Evolutionary conservation across 352 stramenopile genomes (phyloP).

Genomic region (Pythium coloratum): DNA sequence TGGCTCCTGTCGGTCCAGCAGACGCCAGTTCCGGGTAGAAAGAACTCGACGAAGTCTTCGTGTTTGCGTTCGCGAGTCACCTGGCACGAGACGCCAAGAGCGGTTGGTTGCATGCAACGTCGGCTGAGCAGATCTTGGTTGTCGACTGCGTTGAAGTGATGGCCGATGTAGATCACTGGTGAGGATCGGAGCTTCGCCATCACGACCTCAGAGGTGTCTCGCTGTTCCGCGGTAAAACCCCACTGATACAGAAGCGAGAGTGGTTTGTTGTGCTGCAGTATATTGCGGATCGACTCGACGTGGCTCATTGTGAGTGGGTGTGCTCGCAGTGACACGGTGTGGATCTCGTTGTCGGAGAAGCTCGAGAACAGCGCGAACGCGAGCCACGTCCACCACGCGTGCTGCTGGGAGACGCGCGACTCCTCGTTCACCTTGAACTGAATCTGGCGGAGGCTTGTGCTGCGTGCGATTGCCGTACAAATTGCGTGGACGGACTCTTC

Average conservation of each 20-base stretch:
- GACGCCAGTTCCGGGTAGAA: slow-evolving; percentile 13
- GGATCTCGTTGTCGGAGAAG: slow-evolving; percentile 10
- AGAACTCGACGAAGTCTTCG: slow-evolving; percentile 18
- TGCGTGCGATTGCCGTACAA: slow-evolving; percentile 21
- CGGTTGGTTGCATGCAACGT: too few relatives aligned
- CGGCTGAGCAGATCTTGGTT: too few relatives aligned
- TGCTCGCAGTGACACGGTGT: slow-evolving; percentile 1
- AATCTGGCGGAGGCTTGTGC: slow-evolving; percentile 13
- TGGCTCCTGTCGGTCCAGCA: slow-evolving; percentile 18
- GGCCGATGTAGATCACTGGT: slow-evolving; percentile 1
- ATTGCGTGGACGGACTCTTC: slow-evolving; percentile 9
- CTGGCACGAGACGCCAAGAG: slow-evolving; percentile 16
- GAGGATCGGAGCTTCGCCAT: slow-evolving; percentile 1
- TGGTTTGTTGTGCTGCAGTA: slow-evolving; percentile 7
- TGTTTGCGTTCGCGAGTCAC: slow-evolving; percentile 6
- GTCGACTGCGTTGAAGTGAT: slow-evolving; percentile 9
- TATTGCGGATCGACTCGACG: slow-evolving; percentile 6
- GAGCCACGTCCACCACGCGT: slow-evolving; percentile 24
- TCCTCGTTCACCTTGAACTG: background rate
- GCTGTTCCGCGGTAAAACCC: too few relatives aligned
- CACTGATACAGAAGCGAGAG: slow-evolving; percentile 19
- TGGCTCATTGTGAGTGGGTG: slow-evolving; percentile 1
- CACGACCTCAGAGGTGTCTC: background rate
- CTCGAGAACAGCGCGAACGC: slow-evolving; percentile 19
- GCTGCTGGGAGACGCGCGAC: background rate